phyloP scores from a whole-genome alignment of 345 rosid species.

The Erodium maritimum region DNA sequence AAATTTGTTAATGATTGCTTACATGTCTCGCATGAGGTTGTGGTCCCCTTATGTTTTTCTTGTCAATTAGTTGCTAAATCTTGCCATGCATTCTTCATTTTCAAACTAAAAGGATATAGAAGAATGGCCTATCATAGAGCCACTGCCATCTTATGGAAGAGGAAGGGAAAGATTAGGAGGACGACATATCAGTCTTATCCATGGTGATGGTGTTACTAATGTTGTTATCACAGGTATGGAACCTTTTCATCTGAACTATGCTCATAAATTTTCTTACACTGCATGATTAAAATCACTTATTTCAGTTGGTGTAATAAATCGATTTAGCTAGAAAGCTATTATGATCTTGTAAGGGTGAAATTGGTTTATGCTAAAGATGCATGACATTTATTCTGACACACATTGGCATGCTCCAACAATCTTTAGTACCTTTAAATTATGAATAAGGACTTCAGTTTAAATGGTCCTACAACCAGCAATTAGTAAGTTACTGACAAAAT shows the following conservation, averaged over 20 bases:
- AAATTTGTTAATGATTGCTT: neutral
- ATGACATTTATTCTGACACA: too few species aligned
- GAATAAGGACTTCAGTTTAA: too few species aligned
- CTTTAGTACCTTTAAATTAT: too few species aligned
- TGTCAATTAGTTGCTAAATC: neutral
- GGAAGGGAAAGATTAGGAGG: constrained; percentile 97
- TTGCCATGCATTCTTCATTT: neutral
- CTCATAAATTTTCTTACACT: neutral
- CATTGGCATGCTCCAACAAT: too few species aligned
- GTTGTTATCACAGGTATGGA: constrained; percentile 76
- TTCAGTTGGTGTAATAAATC: neutral
- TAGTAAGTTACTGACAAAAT: too few species aligned
- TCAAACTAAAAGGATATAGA: constrained; percentile 35
- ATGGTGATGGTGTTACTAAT: constrained; percentile 73
- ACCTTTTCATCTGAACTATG: neutral
- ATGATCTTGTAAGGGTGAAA: neutral
- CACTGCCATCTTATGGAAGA: constrained; percentile 98
- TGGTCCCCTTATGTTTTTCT: neutral
- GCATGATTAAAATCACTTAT: neutral
- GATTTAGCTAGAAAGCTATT: neutral
- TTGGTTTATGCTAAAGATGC: neutral
- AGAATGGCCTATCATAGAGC: constrained; percentile 92
- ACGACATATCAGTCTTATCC: constrained; percentile 94
- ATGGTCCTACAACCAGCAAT: too few species aligned
- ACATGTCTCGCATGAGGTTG: neutral